These are phyloP conservation scores for Agaricales sp. DNA, from an alignment of 1,284 basidiomycete genomes.

Conservation along the genomic window DNA sequence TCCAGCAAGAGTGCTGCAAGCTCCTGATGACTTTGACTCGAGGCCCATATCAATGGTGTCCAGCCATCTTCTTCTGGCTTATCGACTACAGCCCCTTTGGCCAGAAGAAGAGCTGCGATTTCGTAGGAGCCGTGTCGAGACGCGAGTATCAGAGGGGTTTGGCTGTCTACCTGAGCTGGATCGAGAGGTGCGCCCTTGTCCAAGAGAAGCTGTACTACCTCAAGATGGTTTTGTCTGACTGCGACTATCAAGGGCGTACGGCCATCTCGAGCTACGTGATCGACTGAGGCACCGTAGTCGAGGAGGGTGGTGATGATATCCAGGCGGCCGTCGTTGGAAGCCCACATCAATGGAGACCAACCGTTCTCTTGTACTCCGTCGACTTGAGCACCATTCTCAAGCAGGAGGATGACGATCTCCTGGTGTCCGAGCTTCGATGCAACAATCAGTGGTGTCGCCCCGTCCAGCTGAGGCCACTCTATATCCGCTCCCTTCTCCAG, in stretches of 20 bases:
- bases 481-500: background rate
- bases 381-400: background rate
- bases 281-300: background rate
- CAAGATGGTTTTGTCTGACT: background rate
- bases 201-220: background rate
- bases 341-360: background rate
- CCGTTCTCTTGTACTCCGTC: background rate
- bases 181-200: background rate
- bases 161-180: background rate
- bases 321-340: background rate
- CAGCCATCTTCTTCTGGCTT: background rate
- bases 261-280: background rate
- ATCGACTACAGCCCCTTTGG: background rate
- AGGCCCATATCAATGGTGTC: background rate
- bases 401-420: background rate
- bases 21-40: background rate
- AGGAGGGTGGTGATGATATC: background rate
- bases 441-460: background rate
- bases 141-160: background rate
- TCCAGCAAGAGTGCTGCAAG: background rate
- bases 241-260: background rate
- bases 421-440: background rate
- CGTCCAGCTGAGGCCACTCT: background rate
- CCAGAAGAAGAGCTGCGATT: background rate
- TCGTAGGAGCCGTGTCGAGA: background rate